Base-by-base conservation (phyloP, 805 yeast genomes). In the Cyberlindnera japonica region DNA sequence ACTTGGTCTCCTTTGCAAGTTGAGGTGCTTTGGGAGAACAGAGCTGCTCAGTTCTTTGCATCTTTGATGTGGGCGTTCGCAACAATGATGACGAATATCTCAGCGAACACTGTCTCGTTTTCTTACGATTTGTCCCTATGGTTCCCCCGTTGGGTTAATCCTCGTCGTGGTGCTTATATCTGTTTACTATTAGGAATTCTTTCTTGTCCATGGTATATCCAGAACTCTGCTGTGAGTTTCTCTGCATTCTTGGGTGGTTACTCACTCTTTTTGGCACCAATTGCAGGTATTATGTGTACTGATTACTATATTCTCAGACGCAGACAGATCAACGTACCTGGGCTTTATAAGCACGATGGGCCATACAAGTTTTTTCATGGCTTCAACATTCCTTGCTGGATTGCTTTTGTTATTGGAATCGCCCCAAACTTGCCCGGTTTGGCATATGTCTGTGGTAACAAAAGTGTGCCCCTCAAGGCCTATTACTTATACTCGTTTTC, bases 231-330 rank as follows among this genome's bases (percentile, higher is more conserved):
- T 1, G 74, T 75, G 36, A 77, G 72, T 61, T 86, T 85, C 65
- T 79, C 89, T 16, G 77, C 84, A 12, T 85, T 84, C 52, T 64
- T 86, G 37, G 74, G 84, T 26, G 90, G 93, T 0, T 86, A 84
- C 58, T 71, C 91, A 1, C 81, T 85, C 32, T 86, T 86, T 71
- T 67, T 86, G 40, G 83, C 89, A 2, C 74, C 90, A 29, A 82
- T 86, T 53, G 83, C 88, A 14, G 95, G 95, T 44, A 79, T 79
- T 28, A 72, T 80, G 43, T 69, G 74, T 48, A 49, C 59, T 1
- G 70, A 65, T 59, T 84, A 81, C 62, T 79, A 67, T 61, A 69
- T 82, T 53, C 74, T 88, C 24, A 75, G 89, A 61, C 75, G 86
- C 55, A 91, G 93, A 30, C 68, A 67, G 57, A 55, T 86, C 43